phyloP scores from a whole-genome alignment of 176 grass and related monocot species.

The Paspalum notatum region DNA sequence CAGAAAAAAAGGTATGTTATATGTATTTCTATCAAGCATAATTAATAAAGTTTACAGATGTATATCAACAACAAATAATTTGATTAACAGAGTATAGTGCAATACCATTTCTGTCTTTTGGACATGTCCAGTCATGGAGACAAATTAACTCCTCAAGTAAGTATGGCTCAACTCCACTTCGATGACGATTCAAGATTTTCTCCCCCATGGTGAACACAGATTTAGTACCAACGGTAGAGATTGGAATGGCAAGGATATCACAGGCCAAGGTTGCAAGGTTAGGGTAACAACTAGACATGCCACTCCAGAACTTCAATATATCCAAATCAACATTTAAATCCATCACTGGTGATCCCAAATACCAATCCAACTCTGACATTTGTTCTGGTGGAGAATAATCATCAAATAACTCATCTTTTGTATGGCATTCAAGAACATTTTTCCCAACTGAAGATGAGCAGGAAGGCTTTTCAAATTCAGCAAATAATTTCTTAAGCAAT shows the following conservation, averaged over 20 bases:
- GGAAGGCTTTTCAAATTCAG: constrained; percentile 22
- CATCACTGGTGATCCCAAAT: constrained; percentile 30
- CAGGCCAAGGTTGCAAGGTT: constrained; percentile 24
- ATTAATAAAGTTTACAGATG: background rate
- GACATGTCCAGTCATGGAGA: constrained; percentile 44
- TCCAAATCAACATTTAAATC: constrained; percentile 32
- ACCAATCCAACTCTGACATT: constrained; percentile 29
- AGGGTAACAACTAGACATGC: constrained; percentile 35
- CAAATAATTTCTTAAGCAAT: constrained; percentile 22
- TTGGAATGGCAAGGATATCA: constrained; percentile 38
- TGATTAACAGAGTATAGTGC: background rate
- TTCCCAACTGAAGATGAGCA: constrained; percentile 23
- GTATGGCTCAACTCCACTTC: background rate
- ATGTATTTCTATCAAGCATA: background rate
- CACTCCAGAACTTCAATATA: constrained; percentile 39
- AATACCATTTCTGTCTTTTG: constrained; percentile 30
- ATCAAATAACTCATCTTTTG: constrained; percentile 40
- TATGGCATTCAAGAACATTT: constrained; percentile 23
- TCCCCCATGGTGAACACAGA: constrained; percentile 34
- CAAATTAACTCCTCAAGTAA: constrained; percentile 37
- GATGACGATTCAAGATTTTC: constrained; percentile 15
- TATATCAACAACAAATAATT: background rate
- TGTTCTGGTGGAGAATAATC: constrained; percentile 24
- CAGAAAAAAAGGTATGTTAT: background rate
- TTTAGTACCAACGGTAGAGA: constrained; percentile 26